Evolutionary conservation across 164 flowering plant species (phyloP), one percentile per base, ranked within the genome.

Genomic region (Annona squamosa): DNA sequence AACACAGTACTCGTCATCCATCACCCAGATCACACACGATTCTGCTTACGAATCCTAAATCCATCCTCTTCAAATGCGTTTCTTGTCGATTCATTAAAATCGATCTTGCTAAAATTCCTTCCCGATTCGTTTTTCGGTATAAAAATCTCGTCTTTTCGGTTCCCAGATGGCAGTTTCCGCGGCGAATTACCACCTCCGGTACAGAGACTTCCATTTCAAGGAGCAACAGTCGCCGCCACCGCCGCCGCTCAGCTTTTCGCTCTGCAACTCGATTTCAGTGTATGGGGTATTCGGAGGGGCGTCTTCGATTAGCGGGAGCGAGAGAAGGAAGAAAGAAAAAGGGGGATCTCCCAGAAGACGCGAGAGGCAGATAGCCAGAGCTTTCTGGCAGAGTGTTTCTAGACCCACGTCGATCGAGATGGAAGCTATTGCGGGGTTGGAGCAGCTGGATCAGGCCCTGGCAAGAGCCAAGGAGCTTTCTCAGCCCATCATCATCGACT

Each of bases 401-500:
- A 84, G 85, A 75, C 93, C 94, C 46, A 63, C 75, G 43, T 45
- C 77, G n/a, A 71, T 89, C 0, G 93, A 89, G 66, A 82, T 94
- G 99, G 93, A 90, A 64, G 78, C 90, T 71, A 90, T 92, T 66
- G 74, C 77, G 1, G 88, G 85, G 46, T 46, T 5, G 57, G 96
- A 92, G 43, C 91, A 94, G 3, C 77, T 94, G 6, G 97, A 91
- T 73, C 87, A 80, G 79, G 79, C 89, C 75, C 81, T 94, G 1
- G 73, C 71, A 48, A 81, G 80, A 5, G 90, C 97, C 4, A 81
- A 82, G 67, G 78, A 91, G 18, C 78, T 72, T n/a, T 82, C 88
- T 5, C 89, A 86, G 71, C 90, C 94, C 43, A 74, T 94, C 74
- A 68, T 92, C 83, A 87, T 94, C 65, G 99, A 90, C 63, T 94